phyloP scores from a whole-genome alignment of 1,284 basidiomycete genomes.

The Rhizopogon hawkerae region DNA sequence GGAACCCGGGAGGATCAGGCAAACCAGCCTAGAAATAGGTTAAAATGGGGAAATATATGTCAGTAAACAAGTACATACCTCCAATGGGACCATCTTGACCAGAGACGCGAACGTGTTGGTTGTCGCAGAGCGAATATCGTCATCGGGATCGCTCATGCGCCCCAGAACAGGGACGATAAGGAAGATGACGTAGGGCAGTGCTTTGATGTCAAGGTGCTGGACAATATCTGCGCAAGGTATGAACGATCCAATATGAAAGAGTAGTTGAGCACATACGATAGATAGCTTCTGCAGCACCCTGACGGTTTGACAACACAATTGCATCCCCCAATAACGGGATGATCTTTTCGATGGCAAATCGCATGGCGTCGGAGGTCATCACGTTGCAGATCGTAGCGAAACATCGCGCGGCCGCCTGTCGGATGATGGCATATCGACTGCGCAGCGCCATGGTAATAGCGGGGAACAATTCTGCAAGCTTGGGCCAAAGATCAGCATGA shows the following conservation, averaged over 20 bases:
- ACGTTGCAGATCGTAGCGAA: slow-evolving; percentile 84
- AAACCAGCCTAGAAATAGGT: slow-evolving; percentile 67
- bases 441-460: slow-evolving; percentile 70
- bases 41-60: not conserved
- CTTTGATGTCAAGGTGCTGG: slow-evolving; percentile 86
- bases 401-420: slow-evolving; percentile 80
- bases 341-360: slow-evolving; percentile 76
- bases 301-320: slow-evolving; percentile 68
- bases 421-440: slow-evolving; percentile 82
- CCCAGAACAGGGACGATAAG: slow-evolving; percentile 94
- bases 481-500: slow-evolving; percentile 61
- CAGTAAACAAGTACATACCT: slow-evolving; percentile 43
- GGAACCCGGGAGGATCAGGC: slow-evolving; percentile 91
- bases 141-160: slow-evolving; percentile 93
- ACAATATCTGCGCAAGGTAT: slow-evolving; percentile 64
- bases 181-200: slow-evolving; percentile 96
- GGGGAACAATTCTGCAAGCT: slow-evolving; percentile 68
- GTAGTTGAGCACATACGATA: slow-evolving; percentile 58
- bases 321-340: slow-evolving; percentile 85
- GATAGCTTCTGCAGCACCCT: slow-evolving; percentile 85
- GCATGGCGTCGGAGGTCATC: slow-evolving; percentile 83
- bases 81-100: slow-evolving; percentile 99
- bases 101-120: slow-evolving; percentile 96
- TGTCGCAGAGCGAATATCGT: slow-evolving; percentile 84
- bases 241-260: slow-evolving; percentile 7